Conservation (phyloP, 2,329 filamentous ascomycete genomes). For the Ophiostoma triangulosporum region DNA sequence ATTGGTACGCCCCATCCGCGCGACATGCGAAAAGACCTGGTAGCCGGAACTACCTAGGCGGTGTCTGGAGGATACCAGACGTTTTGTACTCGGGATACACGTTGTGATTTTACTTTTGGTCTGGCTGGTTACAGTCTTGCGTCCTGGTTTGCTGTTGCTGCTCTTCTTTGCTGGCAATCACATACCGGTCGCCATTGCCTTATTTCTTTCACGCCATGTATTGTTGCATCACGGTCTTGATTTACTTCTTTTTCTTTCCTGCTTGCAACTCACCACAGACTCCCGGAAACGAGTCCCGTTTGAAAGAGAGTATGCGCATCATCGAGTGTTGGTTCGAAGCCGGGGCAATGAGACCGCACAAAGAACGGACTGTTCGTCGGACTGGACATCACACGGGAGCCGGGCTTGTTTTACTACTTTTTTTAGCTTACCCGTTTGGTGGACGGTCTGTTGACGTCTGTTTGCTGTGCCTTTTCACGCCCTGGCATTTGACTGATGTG, state of each 20-base stretch:
- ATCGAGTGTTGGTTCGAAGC: conserved; percentile 7
- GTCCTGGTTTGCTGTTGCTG: background rate
- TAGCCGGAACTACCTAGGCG: conserved; percentile 6
- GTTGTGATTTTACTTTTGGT: background rate
- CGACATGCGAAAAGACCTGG: background rate
- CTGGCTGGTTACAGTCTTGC: background rate
- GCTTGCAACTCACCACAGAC: conserved; percentile 25
- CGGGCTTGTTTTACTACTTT: conserved; percentile 8
- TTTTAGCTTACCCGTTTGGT: conserved; percentile 10
- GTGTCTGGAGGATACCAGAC: conserved; percentile 5
- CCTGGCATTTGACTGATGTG: background rate
- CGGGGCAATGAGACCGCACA: background rate
- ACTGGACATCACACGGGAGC: conserved; percentile 15
- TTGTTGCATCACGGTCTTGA: conserved; percentile 27
- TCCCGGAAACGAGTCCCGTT: conserved; percentile 1
- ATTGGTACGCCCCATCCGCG: background rate
- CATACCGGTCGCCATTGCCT: background rate
- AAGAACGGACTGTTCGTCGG: conserved; percentile 14
- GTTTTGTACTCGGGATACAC: background rate
- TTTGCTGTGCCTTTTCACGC: background rate
- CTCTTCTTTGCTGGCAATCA: background rate
- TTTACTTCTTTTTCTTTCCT: conserved; percentile 17
- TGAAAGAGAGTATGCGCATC: conserved; percentile 6
- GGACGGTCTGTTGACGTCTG: conserved; percentile 7
- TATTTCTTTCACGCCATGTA: background rate